Percentiles rank a stretch among this genome's conserved stretches.
Conservation (phyloP, 2,329 filamentous ascomycete genomes). For the Clonostachys rosea region DNA sequence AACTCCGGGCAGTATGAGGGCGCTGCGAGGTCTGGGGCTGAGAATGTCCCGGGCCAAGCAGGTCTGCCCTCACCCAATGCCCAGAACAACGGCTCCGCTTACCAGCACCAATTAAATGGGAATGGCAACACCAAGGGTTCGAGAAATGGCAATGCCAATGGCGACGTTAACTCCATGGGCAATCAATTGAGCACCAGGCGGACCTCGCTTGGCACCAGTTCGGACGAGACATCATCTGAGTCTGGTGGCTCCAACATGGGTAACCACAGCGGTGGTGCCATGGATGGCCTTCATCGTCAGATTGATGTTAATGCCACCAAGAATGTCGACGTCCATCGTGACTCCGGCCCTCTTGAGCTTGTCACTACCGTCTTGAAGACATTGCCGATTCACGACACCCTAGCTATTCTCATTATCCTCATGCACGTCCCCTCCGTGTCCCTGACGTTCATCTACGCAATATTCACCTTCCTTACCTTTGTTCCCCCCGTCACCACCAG, state of each 20-base stretch:
- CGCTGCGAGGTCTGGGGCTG: constrained; percentile 18
- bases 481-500: constrained; percentile 78
- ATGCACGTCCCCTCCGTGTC: constrained; percentile 88
- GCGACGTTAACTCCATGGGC: constrained; percentile 24
- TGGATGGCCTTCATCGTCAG: constrained; percentile 52
- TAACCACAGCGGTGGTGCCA: constrained; percentile 23
- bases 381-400: constrained; percentile 88
- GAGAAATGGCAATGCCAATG: constrained; percentile 6
- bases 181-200: constrained; percentile 27
- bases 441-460: constrained; percentile 82
- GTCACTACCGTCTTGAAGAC: constrained; percentile 83
- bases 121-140: constrained; percentile 20
- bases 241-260: constrained; percentile 36
- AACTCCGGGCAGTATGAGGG: constrained; percentile 35
- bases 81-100: neutral
- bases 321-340: constrained; percentile 63
- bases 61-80: constrained; percentile 10
- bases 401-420: constrained; percentile 93
- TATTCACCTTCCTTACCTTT: constrained; percentile 91
- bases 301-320: constrained; percentile 69
- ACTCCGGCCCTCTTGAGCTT: constrained; percentile 69
- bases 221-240: constrained; percentile 53
- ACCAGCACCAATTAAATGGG: constrained; percentile 25
- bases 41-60: neutral
- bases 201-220: constrained; percentile 45